phyloP scores from a whole-genome alignment of 2,329 filamentous ascomycete species.

The Phyllosticta citriasiana region DNA sequence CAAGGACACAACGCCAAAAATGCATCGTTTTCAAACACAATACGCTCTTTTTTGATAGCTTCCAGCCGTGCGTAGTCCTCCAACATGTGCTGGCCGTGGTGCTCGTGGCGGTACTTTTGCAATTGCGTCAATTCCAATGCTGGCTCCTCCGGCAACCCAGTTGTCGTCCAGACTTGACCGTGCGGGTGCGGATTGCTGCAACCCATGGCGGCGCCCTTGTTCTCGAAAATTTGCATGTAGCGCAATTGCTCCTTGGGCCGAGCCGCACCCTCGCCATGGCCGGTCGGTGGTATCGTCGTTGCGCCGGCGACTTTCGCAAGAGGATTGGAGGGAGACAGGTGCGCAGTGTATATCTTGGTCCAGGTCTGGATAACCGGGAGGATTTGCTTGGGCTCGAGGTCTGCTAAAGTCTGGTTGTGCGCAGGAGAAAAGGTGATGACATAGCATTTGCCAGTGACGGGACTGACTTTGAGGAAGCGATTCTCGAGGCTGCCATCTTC shows the following conservation, averaged over 20 bases:
- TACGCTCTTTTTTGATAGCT: slow-evolving; percentile 67
- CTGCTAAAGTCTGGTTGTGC: slow-evolving; percentile 86
- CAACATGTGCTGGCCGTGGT: slow-evolving; percentile 66
- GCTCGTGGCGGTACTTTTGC: slow-evolving; percentile 63
- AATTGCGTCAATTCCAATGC: slow-evolving; percentile 68
- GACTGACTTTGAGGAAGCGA: slow-evolving; percentile 68
- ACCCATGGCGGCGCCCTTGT: slow-evolving; percentile 96
- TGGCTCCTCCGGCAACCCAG: slow-evolving; percentile 81
- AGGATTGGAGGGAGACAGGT: slow-evolving; percentile 63
- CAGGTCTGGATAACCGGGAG: slow-evolving; percentile 78
- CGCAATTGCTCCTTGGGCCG: slow-evolving; percentile 66
- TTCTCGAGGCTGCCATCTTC: slow-evolving; percentile 52
- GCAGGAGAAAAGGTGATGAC: slow-evolving; percentile 88
- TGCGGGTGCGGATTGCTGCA: slow-evolving; percentile 98
- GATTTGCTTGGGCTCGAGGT: slow-evolving; percentile 69
- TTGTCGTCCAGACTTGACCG: slow-evolving; percentile 93
- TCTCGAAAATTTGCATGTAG: slow-evolving; percentile 99
- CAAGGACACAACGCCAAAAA: slow-evolving; percentile 90
- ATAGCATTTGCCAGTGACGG: slow-evolving; percentile 92
- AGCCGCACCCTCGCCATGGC: slow-evolving; percentile 28
- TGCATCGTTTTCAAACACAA: slow-evolving; percentile 76
- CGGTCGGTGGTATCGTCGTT: slow-evolving; percentile 38
- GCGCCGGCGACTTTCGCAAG: slow-evolving; percentile 41
- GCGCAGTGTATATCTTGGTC: slow-evolving; percentile 79
- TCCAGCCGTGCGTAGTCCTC: slow-evolving; percentile 83